phyloP scores from a whole-genome alignment of 1,139 yeast genomes.

The Candida glucosophila region DNA sequence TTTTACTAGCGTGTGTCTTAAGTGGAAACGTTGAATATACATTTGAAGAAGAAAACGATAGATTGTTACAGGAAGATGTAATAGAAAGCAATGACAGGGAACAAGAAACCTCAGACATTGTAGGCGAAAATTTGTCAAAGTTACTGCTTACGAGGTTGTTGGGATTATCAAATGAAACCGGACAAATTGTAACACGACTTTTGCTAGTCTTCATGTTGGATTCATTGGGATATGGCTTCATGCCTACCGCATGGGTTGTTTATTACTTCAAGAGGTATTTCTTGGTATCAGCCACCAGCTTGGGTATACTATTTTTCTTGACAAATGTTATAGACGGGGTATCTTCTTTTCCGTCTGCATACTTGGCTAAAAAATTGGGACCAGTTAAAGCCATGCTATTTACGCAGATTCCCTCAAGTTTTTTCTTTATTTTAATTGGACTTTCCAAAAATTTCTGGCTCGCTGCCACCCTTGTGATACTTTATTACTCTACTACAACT shows the following conservation, averaged over 20 bases:
- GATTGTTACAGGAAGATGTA: slow-evolving; percentile 3
- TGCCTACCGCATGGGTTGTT: slow-evolving; percentile 84
- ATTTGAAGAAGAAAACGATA: slow-evolving; percentile 3
- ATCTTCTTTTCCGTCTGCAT: slow-evolving; percentile 65
- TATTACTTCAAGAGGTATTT: slow-evolving; percentile 54
- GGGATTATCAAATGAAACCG: slow-evolving; percentile 22
- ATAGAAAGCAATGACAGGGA: slow-evolving; percentile 1
- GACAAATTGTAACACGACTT: slow-evolving; percentile 28
- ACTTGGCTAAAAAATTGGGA: slow-evolving; percentile 58
- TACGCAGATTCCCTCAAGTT: slow-evolving; percentile 76
- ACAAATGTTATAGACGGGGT: slow-evolving; percentile 53
- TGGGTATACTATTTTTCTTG: slow-evolving; percentile 50
- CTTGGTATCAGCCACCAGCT: slow-evolving; percentile 28
- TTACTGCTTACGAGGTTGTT: slow-evolving; percentile 1
- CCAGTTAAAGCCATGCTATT: slow-evolving; percentile 69
- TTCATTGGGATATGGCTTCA: slow-evolving; percentile 80
- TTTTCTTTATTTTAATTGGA: slow-evolving; percentile 38
- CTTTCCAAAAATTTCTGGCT: slow-evolving; percentile 13
- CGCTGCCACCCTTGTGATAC: slow-evolving; percentile 44
- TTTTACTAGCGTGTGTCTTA: slow-evolving; percentile 44
- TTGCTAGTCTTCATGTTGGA: slow-evolving; percentile 59
- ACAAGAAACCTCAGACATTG: not conserved
- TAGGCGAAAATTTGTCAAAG: slow-evolving; percentile 2
- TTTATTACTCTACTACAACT: slow-evolving; percentile 50
- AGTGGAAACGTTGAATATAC: slow-evolving; percentile 48